Evolutionary conservation across 352 stramenopile species (phyloP), one percentile per base, ranked within the genome.

Genomic region (Globisporangium megalacanthum): DNA sequence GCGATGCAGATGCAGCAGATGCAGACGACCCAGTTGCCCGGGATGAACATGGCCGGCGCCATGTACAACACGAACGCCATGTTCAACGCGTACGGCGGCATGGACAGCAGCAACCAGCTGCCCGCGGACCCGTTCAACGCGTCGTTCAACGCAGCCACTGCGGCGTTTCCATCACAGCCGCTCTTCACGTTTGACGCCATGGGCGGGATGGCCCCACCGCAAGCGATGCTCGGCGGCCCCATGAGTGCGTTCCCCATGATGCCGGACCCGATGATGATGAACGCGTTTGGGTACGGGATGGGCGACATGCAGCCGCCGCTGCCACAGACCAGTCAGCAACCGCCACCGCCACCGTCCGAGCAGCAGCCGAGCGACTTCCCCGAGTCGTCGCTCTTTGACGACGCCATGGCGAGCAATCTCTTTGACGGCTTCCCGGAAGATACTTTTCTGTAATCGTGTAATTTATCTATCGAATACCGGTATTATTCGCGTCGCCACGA

Each of bases 351-450:
- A 29, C 25, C 25, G 4, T 29, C 25, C 25, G 25, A 29, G 25
- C 25, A 29, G 19, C 64, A 59, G 45, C 37, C 54, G 49, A 65
- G 48, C 55, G 57, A 62, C 29, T 62, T 66, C 31, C 39, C 64
- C 48, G 65, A 75, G 48, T 54, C 51, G 36, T 60, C 55, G 39
- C 56, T 84, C 10, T 84, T 79, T 61, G 77, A 76, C 37, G 77
- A 87, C 56, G 54, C 53, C 13, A 52, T 53, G 29, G 17, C 47
- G 22, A 59, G 70, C 57, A 90, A 85, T 58, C 73, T 92, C n/a
- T 92, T 92, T 45, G 82, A 92, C 62, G 82, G 69, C 0, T 70
- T 92, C 46, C 68, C 77, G 46, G 79, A 89, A 44, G 82, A 92
- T 64, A 69, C 75, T 17, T 92, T 92, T 54, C 74, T 89, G 53